Evolutionary conservation across 2,329 filamentous ascomycete species (phyloP).

Genomic region (Chrysoporthe cubensis): DNA sequence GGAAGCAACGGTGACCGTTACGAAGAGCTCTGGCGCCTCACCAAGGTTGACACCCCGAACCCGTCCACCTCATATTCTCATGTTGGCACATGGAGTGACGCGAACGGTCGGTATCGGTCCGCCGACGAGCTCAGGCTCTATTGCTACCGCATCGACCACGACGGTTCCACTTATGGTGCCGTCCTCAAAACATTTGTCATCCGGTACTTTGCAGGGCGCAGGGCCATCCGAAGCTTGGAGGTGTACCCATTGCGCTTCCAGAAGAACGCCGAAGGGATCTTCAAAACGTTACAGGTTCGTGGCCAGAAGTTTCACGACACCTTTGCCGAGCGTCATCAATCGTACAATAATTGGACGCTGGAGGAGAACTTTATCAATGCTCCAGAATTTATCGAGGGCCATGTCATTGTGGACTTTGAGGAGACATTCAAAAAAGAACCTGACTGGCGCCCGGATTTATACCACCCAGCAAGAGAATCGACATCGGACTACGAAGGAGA

Average conservation of each 20-base stretch:
- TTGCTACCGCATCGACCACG: slow-evolving; percentile 22
- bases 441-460: slow-evolving; percentile 5
- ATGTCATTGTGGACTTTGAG: slow-evolving; percentile 15
- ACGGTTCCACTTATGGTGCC: slow-evolving; percentile 11
- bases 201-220: slow-evolving; percentile 12
- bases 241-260: slow-evolving; percentile 16
- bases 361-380: not conserved
- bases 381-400: slow-evolving; percentile 14
- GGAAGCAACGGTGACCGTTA: slow-evolving; percentile 15
- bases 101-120: not conserved
- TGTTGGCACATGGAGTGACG: not conserved
- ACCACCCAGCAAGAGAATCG: not conserved
- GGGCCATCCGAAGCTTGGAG: slow-evolving; percentile 4
- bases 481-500: not conserved
- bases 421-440: slow-evolving; percentile 12
- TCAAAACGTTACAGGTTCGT: not conserved
- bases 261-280: not conserved
- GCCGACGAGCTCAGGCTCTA: not conserved
- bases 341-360: not conserved
- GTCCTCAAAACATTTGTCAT: slow-evolving; percentile 12
- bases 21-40: slow-evolving; percentile 19
- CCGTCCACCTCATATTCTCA: slow-evolving; percentile 1
- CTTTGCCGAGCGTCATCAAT: not conserved
- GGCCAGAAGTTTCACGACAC: not conserved
- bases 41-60: slow-evolving; percentile 11